These are phyloP conservation scores for Novakomyces olei DNA, from an alignment of 805 yeast genomes.

Conservation along the genomic window DNA sequence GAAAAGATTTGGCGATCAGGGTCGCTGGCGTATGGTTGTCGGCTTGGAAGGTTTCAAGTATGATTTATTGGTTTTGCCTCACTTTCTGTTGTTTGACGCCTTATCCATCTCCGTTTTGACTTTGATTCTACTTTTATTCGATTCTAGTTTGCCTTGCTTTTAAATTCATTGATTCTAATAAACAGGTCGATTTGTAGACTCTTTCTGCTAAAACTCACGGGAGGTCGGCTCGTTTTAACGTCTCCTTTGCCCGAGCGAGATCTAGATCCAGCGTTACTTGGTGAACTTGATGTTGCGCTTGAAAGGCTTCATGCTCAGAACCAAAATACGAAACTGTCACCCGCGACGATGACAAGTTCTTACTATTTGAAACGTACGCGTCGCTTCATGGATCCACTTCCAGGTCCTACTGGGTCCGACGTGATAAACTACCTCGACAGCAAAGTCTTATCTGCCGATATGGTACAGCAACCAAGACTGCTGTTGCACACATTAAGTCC, in stretches of 20 bases:
- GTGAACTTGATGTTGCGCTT: too few relatives aligned
- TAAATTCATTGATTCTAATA: constrained; percentile 9
- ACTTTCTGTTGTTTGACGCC: too few relatives aligned
- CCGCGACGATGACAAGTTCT: not conserved
- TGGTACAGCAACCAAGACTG: constrained; percentile 14
- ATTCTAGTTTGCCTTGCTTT: not conserved
- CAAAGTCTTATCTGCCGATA: constrained; percentile 15
- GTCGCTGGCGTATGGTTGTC: constrained; percentile 15
- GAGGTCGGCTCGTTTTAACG: constrained; percentile 13
- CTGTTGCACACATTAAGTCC: constrained; percentile 13
- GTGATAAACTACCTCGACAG: constrained; percentile 11
- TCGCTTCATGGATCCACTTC: constrained; percentile 6
- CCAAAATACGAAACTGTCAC: not conserved
- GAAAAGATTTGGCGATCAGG: constrained; percentile 12
- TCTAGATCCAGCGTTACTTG: constrained; percentile 15
- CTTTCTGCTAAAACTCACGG: constrained; percentile 12
- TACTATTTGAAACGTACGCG: constrained; percentile 12
- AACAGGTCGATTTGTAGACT: constrained; percentile 16
- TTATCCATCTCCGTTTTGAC: too few relatives aligned
- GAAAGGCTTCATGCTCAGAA: too few relatives aligned
- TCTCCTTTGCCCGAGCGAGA: constrained; percentile 17
- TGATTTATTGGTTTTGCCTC: too few relatives aligned
- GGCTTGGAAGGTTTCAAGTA: constrained; percentile 8
- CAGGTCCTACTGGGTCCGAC: constrained; percentile 7
- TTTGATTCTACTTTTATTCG: not conserved